Conservation (phyloP, 2,329 filamentous ascomycete species). For the Fusarium napiforme region DNA sequence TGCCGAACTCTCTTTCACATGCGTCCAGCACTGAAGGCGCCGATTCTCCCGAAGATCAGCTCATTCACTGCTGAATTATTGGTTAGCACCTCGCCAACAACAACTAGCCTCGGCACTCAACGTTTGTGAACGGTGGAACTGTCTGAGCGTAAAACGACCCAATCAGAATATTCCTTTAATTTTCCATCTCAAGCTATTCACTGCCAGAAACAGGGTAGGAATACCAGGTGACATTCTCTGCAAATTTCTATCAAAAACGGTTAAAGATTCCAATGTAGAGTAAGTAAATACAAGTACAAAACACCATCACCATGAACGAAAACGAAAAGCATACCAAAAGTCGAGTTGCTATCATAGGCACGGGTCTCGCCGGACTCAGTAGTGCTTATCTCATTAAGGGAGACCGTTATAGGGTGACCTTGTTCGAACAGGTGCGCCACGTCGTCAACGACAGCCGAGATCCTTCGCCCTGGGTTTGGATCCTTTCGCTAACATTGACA, state of each 20-base stretch:
- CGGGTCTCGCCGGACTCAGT: slow-evolving; percentile 52
- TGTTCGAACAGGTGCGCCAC: slow-evolving; percentile 52
- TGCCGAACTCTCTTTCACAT: not conserved
- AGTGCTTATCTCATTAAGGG: slow-evolving; percentile 50
- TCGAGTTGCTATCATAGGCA: slow-evolving; percentile 50
- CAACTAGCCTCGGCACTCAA: not conserved
- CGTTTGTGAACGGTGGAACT: not conserved
- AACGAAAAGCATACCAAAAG: not conserved
- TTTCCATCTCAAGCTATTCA: not conserved
- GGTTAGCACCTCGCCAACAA: not conserved
- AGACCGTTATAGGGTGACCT: slow-evolving; percentile 30
- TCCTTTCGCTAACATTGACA: not conserved
- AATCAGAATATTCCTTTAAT: not conserved
- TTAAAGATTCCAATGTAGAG: not conserved
- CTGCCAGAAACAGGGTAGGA: not conserved
- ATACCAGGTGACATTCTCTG: not conserved
- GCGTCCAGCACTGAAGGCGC: not conserved
- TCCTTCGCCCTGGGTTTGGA: not conserved
- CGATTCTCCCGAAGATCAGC: not conserved
- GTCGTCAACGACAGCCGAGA: not conserved
- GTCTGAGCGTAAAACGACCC: not conserved
- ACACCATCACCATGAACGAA: not conserved
- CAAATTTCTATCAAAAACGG: not conserved
- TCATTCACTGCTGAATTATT: not conserved
- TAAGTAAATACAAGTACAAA: not conserved